Base-by-base conservation (phyloP, 169 alveolate species). In the Cryptosporidium baileyi region DNA sequence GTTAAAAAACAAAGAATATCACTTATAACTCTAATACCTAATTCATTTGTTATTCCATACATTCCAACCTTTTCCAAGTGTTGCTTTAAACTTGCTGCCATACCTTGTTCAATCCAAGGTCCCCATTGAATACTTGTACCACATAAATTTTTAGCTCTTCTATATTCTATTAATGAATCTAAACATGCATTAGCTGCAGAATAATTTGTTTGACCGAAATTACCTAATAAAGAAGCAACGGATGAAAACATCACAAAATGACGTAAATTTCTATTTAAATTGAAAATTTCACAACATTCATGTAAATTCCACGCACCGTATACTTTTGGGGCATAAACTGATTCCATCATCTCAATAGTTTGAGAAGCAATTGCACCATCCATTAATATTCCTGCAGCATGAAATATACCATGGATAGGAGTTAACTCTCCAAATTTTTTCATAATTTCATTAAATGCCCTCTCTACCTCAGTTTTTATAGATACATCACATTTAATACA, bases 11-110 rank as follows among this genome's bases (percentile, higher is more conserved):
- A 63, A 13, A 63, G 40, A 8, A 45, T 63, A 45, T 90, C 93
- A 51, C 49, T 60, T 34, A 89, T 34, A 2, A 81, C 90, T 15
- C 94, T 60, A 7, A 90, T 54, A 11, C 94, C 94, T 32, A 89
- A 52, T 40, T 91, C 94, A 61, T 91, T 89, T 24, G 82, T 74
- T 28, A 91, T 82, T 2, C 92, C 93, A 63, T 82, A 47, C 91
- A 91, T 85, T 26, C 94, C 94, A 13, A 82, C 91, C 60, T 91
- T 91, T 54, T 79, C 94, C 28, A 91, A 28, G 34, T 81, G 92
- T 80, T 80, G 91, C 43, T 52, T 26, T 61, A 90, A 41, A 17
- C 63, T 3, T 17, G 67, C 44, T 57, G 52, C 81, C 63, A 65
- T 43, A 4, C 63, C 63, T 30, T 65, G 54, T 38, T 65, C 81